Conservation (phyloP, 306 rosid genomes). For the Acacia melanoxylon region DNA sequence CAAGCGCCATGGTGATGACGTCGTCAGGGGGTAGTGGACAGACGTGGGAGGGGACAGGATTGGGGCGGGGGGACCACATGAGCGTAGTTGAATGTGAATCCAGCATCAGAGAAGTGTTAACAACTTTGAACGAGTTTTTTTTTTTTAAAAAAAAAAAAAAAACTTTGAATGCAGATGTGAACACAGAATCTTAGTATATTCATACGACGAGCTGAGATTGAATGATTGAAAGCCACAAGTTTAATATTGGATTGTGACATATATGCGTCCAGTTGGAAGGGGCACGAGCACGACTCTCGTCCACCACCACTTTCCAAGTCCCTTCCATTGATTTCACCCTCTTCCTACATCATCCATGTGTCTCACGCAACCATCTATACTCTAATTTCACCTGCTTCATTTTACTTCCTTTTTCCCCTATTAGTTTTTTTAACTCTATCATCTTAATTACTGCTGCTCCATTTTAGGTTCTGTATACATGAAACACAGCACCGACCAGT, state of each 20-base stretch:
- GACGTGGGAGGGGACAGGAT: neutral
- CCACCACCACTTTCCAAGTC: neutral
- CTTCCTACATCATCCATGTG: neutral
- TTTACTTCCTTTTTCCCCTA: no score
- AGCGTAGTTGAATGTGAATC: neutral
- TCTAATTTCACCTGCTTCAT: no score
- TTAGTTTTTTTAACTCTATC: neutral
- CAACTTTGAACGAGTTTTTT: neutral
- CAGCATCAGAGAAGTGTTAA: neutral
- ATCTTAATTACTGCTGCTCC: no score
- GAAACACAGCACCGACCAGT: no score
- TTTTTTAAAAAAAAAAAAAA: no score
- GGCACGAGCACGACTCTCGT: neutral
- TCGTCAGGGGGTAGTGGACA: no score
- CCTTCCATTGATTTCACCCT: neutral
- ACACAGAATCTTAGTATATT: neutral
- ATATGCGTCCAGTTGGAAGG: neutral
- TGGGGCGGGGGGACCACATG: neutral
- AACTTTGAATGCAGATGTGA: neutral
- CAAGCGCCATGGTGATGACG: no score
- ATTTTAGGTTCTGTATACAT: no score
- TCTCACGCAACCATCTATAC: neutral
- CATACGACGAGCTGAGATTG: neutral
- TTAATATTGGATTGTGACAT: neutral
- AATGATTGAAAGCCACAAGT: neutral